Conservation (phyloP, 176 grass and related monocot species). For the Juncus inflexus region DNA sequence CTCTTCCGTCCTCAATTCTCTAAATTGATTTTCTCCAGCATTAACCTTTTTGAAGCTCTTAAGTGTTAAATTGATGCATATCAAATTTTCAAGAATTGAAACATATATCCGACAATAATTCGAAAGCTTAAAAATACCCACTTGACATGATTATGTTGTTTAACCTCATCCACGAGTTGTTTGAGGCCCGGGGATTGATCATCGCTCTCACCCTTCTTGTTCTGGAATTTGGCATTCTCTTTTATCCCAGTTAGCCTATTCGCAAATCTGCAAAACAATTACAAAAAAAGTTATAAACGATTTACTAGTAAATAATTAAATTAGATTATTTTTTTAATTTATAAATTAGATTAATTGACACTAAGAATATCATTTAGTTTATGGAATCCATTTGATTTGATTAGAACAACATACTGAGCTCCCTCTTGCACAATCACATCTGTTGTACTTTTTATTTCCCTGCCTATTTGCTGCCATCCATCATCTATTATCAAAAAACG, state of each 20-base stretch:
- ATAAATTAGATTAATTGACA: background rate
- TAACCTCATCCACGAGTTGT: constrained; percentile 46
- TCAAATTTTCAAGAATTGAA: too few species aligned
- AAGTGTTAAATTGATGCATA: too few species aligned
- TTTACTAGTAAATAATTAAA: background rate
- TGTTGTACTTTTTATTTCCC: constrained; percentile 24
- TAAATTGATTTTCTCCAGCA: too few species aligned
- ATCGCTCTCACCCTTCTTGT: constrained; percentile 50
- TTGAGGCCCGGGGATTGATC: constrained; percentile 53
- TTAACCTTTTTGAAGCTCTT: too few species aligned
- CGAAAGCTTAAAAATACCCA: constrained; percentile 9
- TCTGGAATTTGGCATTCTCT: constrained; percentile 90
- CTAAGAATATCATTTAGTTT: too few species aligned
- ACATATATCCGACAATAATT: background rate
- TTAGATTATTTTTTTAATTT: background rate
- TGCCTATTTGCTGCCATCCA: constrained; percentile 79
- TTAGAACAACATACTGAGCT: constrained; percentile 45
- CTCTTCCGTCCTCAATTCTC: too few species aligned
- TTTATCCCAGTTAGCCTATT: constrained; percentile 80
- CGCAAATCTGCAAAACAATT: constrained; percentile 48
- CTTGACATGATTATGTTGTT: constrained; percentile 41
- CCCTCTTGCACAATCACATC: constrained; percentile 55
- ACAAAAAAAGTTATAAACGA: background rate
- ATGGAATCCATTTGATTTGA: too few species aligned
- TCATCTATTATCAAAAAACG: constrained; percentile 85